Percentiles rank a stretch among this genome's conserved stretches.
phyloP scores from a whole-genome alignment of 495 filamentous ascomycete species.

The Hypoxylon cercidicola region DNA sequence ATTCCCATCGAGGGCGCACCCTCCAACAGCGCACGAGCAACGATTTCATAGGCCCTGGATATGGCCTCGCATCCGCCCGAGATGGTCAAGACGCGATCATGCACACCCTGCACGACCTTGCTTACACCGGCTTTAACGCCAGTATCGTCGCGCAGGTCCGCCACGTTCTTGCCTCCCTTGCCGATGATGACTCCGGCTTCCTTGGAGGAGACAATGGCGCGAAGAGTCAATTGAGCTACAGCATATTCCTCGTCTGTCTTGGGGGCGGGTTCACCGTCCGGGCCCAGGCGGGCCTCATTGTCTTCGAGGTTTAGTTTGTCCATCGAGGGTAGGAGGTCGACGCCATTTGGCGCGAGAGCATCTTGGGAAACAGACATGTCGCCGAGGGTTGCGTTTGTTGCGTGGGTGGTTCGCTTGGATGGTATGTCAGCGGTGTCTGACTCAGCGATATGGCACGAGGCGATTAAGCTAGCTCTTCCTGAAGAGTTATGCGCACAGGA shows the following conservation, averaged over 20 bases:
- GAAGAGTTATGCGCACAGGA: slow-evolving; percentile 23
- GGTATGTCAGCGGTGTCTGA: slow-evolving; percentile 32
- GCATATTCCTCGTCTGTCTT: slow-evolving; percentile 98
- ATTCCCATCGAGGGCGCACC: slow-evolving; percentile 95
- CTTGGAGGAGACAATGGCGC: slow-evolving; percentile 97
- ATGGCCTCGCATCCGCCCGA: slow-evolving; percentile 87
- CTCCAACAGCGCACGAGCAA: slow-evolving; percentile 89
- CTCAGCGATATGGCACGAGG: slow-evolving; percentile 31
- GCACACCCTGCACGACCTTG: slow-evolving; percentile 97
- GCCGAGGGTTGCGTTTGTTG: slow-evolving; percentile 8
- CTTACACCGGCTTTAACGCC: slow-evolving; percentile 97
- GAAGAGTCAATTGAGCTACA: slow-evolving; percentile 86
- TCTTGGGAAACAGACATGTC: slow-evolving; percentile 63
- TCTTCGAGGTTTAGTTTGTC: slow-evolving; percentile 59
- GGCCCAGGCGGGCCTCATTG: slow-evolving; percentile 67
- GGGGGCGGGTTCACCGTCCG: slow-evolving; percentile 74
- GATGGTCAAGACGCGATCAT: slow-evolving; percentile 95
- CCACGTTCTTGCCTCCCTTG: slow-evolving; percentile 98
- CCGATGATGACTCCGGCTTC: slow-evolving; percentile 99
- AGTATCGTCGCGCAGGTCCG: slow-evolving; percentile 95
- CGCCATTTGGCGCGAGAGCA: slow-evolving; percentile 49
- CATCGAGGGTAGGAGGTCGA: slow-evolving; percentile 56
- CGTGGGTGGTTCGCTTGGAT: slow-evolving; percentile 12
- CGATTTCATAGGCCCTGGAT: slow-evolving; percentile 90
- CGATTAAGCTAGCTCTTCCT: slow-evolving; percentile 28